Conservation (phyloP, 192 early-diverging fungal species). For the Rhizophagus clarus region DNA sequence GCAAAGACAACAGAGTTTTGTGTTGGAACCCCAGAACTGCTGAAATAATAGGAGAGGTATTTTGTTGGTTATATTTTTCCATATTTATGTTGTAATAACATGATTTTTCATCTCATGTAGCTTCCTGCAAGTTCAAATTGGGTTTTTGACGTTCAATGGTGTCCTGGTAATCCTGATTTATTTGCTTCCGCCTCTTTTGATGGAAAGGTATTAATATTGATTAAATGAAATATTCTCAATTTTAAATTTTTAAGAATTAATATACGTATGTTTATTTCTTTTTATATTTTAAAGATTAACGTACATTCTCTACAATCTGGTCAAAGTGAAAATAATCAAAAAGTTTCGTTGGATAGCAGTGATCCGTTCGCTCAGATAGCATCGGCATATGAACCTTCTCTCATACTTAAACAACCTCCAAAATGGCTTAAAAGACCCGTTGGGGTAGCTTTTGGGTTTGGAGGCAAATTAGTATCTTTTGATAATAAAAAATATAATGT, state of each 20-base stretch:
- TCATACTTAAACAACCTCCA: conserved; percentile 71
- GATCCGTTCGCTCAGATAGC: conserved; percentile 77
- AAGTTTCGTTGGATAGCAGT: conserved; percentile 38
- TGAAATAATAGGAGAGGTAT: conserved; percentile 82
- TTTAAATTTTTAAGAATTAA: not conserved
- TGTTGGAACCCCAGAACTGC: conserved; percentile 89
- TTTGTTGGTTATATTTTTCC: not conserved
- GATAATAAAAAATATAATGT: conserved; percentile 55
- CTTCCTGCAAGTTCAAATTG: conserved; percentile 86
- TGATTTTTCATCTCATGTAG: conserved; percentile 27
- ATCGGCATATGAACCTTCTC: conserved; percentile 32
- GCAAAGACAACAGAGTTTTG: conserved; percentile 93
- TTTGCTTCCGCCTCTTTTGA: conserved; percentile 90
- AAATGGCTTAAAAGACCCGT: conserved; percentile 93
- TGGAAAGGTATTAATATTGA: conserved; percentile 60
- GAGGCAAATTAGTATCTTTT: conserved; percentile 85
- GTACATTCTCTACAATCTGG: conserved; percentile 78
- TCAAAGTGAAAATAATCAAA: conserved; percentile 37
- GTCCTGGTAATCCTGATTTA: conserved; percentile 90
- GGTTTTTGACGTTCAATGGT: conserved; percentile 97
- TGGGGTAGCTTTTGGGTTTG: conserved; percentile 87
- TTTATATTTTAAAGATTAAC: conserved; percentile 51
- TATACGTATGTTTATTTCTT: not conserved
- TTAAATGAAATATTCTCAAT: not conserved
- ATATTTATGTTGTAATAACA: not conserved